Evolutionary conservation across 2,329 filamentous ascomycete genomes (phyloP).

Genomic region (Alternaria sp.): DNA sequence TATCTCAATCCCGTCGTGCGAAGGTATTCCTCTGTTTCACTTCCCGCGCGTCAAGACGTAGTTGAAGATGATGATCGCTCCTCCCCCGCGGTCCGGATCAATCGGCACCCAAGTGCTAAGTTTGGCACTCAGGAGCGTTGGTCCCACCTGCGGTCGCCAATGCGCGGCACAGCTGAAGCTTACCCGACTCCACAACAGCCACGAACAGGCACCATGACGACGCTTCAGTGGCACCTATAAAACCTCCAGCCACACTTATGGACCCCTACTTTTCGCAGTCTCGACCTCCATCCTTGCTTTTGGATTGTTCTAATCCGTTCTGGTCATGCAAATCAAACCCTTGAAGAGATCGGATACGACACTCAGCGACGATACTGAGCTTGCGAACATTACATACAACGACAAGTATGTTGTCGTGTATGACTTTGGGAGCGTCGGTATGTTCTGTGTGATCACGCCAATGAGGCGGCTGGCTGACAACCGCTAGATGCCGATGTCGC

Average conservation of each 20-base stretch:
- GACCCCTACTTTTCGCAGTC: not conserved
- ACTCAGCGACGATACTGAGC: constrained; percentile 34
- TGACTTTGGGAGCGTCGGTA: constrained; percentile 38
- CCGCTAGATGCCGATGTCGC: constrained; percentile 28
- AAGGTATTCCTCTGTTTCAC: too few relatives aligned
- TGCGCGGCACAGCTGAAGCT: constrained; percentile 25
- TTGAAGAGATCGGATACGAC: constrained; percentile 35
- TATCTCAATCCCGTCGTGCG: not conserved
- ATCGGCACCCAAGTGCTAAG: constrained; percentile 26
- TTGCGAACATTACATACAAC: constrained; percentile 37
- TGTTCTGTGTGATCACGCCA: constrained; percentile 11
- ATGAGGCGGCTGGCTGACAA: not conserved
- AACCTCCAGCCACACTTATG: constrained; percentile 23
- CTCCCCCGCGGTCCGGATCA: constrained; percentile 17
- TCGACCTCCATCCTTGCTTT: not conserved
- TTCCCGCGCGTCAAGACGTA: not conserved
- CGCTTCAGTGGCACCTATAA: constrained; percentile 16
- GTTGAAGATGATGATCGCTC: not conserved
- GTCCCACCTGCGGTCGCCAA: constrained; percentile 27
- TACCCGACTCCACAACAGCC: constrained; percentile 14
- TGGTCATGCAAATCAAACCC: constrained; percentile 26
- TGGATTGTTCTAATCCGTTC: not conserved
- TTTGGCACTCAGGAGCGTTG: constrained; percentile 13
- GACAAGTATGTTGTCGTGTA: constrained; percentile 47
- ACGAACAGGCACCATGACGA: constrained; percentile 14